Conservation (phyloP, 2,329 filamentous ascomycete genomes). For the Colletotrichum simmondsii region DNA sequence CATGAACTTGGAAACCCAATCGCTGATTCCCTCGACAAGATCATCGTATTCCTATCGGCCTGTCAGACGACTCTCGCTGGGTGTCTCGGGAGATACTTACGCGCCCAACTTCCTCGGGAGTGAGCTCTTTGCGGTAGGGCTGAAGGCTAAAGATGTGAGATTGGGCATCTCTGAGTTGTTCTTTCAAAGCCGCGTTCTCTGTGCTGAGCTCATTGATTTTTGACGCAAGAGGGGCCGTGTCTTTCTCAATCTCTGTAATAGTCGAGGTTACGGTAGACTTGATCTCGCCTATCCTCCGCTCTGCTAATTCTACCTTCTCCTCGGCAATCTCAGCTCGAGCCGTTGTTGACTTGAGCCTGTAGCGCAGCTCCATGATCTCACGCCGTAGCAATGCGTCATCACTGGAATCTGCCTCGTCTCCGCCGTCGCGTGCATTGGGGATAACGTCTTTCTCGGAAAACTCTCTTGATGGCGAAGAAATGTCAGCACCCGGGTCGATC, state of each 20-base stretch:
- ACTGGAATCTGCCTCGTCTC: not conserved
- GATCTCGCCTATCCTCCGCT: constrained; percentile 38
- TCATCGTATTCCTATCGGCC: constrained; percentile 46
- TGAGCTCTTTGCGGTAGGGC: constrained; percentile 51
- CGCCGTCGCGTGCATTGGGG: not conserved
- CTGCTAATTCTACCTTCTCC: constrained; percentile 41
- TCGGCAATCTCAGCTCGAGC: constrained; percentile 41
- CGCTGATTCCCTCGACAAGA: constrained; percentile 45
- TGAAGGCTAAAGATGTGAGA: constrained; percentile 54
- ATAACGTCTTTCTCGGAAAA: not conserved
- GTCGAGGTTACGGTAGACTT: constrained; percentile 39
- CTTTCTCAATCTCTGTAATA: constrained; percentile 39
- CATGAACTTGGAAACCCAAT: constrained; percentile 50
- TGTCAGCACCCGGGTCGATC: constrained; percentile 23
- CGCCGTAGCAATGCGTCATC: constrained; percentile 30
- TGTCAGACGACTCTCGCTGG: constrained; percentile 26
- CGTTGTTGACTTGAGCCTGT: not conserved
- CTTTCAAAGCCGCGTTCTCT: constrained; percentile 43
- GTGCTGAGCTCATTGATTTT: constrained; percentile 38
- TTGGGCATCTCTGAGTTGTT: constrained; percentile 47
- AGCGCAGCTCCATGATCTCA: constrained; percentile 37
- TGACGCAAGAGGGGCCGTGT: constrained; percentile 38
- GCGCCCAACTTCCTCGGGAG: constrained; percentile 46
- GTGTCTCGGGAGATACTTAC: constrained; percentile 38
- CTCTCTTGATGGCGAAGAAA: not conserved